Evolutionary conservation across 1,139 yeast genomes (phyloP).

Genomic region (Pichia sorboxylosa): DNA sequence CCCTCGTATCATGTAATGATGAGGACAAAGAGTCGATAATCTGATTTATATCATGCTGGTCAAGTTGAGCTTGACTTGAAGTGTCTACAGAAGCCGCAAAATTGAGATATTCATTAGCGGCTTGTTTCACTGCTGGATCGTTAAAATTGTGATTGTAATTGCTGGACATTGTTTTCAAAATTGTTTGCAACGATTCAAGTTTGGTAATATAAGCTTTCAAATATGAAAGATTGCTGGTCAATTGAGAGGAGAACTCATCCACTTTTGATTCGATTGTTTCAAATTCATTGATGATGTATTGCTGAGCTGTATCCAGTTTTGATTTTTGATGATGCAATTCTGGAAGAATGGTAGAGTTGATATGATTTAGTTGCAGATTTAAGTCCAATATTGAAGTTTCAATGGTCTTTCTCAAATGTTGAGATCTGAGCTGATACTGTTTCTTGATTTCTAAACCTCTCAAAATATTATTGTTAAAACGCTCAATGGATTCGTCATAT

Average conservation of each 20-base stretch:
- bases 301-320: slow-evolving; percentile 7
- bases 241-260: neutral
- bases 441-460: slow-evolving; percentile 23
- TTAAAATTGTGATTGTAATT: slow-evolving; percentile 84
- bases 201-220: slow-evolving; percentile 2
- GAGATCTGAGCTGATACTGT: slow-evolving; percentile 20
- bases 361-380: slow-evolving; percentile 9
- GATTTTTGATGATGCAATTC: slow-evolving; percentile 3
- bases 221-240: neutral
- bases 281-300: slow-evolving; percentile 18
- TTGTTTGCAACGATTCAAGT: slow-evolving; percentile 28
- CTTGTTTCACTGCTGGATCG: slow-evolving; percentile 73
- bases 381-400: slow-evolving; percentile 9
- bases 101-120: slow-evolving; percentile 52
- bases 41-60: neutral
- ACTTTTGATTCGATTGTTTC: slow-evolving; percentile 13
- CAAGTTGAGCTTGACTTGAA: neutral
- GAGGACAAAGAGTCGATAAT: neutral
- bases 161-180: slow-evolving; percentile 35
- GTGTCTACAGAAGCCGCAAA: slow-evolving; percentile 26
- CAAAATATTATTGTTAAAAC: slow-evolving; percentile 22
- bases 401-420: slow-evolving; percentile 8
- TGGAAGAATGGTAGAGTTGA: slow-evolving; percentile 5
- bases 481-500: slow-evolving; percentile 26
- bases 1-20: neutral